phyloP scores from a whole-genome alignment of 352 stramenopile species.

The Globisporangium viniferum region DNA sequence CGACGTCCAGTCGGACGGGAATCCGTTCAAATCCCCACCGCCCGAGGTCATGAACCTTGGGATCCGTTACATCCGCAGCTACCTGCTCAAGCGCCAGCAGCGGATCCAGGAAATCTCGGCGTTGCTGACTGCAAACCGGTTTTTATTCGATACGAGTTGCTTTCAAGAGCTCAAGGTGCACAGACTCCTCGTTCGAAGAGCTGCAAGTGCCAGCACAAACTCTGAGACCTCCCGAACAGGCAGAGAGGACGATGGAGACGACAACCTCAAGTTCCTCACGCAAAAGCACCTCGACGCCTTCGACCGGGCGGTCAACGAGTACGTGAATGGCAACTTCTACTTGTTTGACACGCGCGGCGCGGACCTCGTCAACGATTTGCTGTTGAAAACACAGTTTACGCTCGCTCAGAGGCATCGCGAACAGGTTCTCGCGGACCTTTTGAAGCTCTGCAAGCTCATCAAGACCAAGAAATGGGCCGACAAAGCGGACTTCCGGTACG shows the following conservation, averaged over 20 bases:
- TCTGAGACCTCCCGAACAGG: background rate
- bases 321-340: conserved; percentile 76
- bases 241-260: too few relatives aligned
- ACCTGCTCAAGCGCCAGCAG: conserved; percentile 58
- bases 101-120: conserved; percentile 48
- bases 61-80: conserved; percentile 42
- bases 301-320: conserved; percentile 48
- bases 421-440: conserved; percentile 46
- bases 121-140: conserved; percentile 33
- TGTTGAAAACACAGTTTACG: conserved; percentile 51
- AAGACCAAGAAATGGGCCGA: conserved; percentile 66
- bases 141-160: conserved; percentile 33
- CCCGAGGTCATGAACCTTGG: conserved; percentile 59
- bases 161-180: conserved; percentile 44
- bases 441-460: conserved; percentile 52
- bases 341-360: conserved; percentile 42
- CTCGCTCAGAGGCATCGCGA: conserved; percentile 50
- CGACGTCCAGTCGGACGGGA: conserved; percentile 59
- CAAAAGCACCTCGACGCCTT: conserved; percentile 45
- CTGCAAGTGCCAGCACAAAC: background rate
- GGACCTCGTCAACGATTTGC: conserved; percentile 51
- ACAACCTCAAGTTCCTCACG: conserved; percentile 44
- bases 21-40: conserved; percentile 69
- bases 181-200: conserved; percentile 21
- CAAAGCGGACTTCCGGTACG: conserved; percentile 72